Conservation (phyloP, 2,329 filamentous ascomycete species). For the Boeremia lycopersici region DNA sequence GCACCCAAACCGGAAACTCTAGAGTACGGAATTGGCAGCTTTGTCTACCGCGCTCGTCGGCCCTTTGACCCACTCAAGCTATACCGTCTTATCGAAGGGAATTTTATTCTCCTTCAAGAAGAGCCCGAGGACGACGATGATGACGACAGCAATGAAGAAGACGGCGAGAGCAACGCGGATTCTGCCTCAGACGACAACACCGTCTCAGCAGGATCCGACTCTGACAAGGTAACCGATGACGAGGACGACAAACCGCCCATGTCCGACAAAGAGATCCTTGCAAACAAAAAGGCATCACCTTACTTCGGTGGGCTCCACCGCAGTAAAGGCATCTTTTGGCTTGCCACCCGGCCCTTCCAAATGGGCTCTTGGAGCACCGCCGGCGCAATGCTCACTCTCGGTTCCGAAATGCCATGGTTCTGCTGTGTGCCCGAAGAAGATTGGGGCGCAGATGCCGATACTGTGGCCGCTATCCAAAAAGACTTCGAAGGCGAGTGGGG, state of each 20-base stretch:
- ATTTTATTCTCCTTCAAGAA: constrained; percentile 52
- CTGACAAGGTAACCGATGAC: constrained; percentile 33
- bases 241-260: constrained; percentile 41
- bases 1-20: constrained; percentile 74
- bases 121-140: constrained; percentile 43
- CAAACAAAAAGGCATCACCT: constrained; percentile 61
- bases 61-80: constrained; percentile 52
- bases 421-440: constrained; percentile 61
- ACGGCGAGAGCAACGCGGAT: constrained; percentile 4
- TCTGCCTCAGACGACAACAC: constrained; percentile 27
- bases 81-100: constrained; percentile 50
- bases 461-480: constrained; percentile 54
- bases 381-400: constrained; percentile 67
- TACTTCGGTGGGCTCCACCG: constrained; percentile 63
- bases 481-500: constrained; percentile 65
- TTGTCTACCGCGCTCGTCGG: constrained; percentile 66
- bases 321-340: constrained; percentile 67
- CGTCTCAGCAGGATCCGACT: constrained; percentile 21
- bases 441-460: constrained; percentile 57
- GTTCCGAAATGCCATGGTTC: constrained; percentile 64
- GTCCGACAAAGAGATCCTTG: constrained; percentile 54
- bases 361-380: constrained; percentile 68
- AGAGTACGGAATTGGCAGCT: constrained; percentile 74
- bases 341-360: constrained; percentile 63
- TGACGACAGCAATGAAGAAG: constrained; percentile 34